phyloP scores from a whole-genome alignment of 768 basidiomycete species.

The Termitomyces sp. region DNA sequence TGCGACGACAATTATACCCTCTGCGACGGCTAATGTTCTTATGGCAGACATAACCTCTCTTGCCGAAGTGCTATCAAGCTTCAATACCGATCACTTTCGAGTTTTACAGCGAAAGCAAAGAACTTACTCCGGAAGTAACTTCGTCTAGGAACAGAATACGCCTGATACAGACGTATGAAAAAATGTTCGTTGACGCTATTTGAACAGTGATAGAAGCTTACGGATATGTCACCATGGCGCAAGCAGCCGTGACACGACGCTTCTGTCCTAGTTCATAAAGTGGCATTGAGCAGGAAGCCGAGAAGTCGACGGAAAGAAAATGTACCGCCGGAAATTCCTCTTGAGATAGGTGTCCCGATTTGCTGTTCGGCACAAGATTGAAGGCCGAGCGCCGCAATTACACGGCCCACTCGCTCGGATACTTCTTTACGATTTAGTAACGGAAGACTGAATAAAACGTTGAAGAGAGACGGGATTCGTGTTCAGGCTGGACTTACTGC shows the following conservation, averaged over 20 bases:
- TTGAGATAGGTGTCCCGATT: constrained; percentile 53
- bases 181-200: neutral
- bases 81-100: neutral
- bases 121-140: constrained; percentile 44
- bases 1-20: constrained; percentile 52
- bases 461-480: neutral
- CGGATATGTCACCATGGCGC: constrained; percentile 54
- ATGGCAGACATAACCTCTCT: constrained; percentile 39
- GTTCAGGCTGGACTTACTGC: constrained; percentile 25
- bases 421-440: constrained; percentile 30
- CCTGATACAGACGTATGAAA: constrained; percentile 13
- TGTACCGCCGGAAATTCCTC: constrained; percentile 54
- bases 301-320: neutral
- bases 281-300: neutral
- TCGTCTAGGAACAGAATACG: constrained; percentile 60
- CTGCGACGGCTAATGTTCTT: constrained; percentile 34
- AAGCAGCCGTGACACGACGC: constrained; percentile 55
- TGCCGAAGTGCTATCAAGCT: constrained; percentile 45
- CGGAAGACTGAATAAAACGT: constrained; percentile 23
- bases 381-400: constrained; percentile 42
- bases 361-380: constrained; percentile 39
- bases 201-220: constrained; percentile 14
- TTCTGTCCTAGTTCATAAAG: constrained; percentile 41
- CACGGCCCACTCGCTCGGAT: constrained; percentile 33
- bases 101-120: neutral